Base-by-base conservation (phyloP, 495 filamentous ascomycete species). In the Neurospora africana region DNA sequence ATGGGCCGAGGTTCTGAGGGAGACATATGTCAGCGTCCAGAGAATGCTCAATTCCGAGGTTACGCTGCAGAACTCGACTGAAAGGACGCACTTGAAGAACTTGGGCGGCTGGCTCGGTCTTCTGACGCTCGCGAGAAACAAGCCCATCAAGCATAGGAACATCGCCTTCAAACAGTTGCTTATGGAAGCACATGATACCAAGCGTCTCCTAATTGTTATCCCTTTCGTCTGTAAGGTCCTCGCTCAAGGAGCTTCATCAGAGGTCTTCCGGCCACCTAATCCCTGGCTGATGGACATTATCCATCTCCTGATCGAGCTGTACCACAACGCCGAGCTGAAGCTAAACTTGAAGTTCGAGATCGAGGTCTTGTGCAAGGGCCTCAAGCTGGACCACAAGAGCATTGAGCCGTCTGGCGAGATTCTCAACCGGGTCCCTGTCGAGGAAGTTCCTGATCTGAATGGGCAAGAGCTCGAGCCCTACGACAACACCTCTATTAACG, bases 281-380 rank as follows among this genome's bases (percentile, higher is more conserved):
- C 95, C 95, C 11, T 99, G 95, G 95, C 73, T 96, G 71, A 95
- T 98, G 92, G 95, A 98, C 71, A 93, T 98, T 43, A 85, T 98
- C 70, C 86, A 91, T 47, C 82, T 97, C 17, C 85, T 99, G 68
- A 90, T 95, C 69, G 95, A 98, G 74, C 87, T 99, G 19, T 98
- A 98, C 74, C 89, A 96, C 73, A 90, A 89, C 76, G 92, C 92
- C n/a, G 93, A 97, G 74, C 81, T 98, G 58, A 98, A 97, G 79
- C 86, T 98, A 47, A 97, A 98, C 75, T 88, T 95, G 40, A 98
- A 97, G 76, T 99, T 99, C 75, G 95, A 98, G 79, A 98, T 99
- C 74, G 95, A 99, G 79, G 93, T 98, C 9, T 85, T 99, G 11
- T 98, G 93, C 83, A 95, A 93, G 78, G 93, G 92, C 36, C 84